Evolutionary conservation across 306 rosid species (phyloP), one percentile per base, ranked within the genome.

Genomic region (Casuarina glauca): DNA sequence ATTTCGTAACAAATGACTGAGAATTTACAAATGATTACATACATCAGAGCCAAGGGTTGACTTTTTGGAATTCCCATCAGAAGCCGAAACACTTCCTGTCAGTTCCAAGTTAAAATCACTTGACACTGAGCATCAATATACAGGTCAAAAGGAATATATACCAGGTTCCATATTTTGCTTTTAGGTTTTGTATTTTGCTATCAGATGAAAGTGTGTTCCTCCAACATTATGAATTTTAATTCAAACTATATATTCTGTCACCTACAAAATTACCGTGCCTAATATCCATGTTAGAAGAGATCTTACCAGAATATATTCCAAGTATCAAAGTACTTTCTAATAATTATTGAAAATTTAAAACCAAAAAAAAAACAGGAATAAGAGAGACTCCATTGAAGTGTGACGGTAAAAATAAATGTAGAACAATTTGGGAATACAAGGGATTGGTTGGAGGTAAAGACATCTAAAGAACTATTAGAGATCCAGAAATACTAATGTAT

Each of bases 41-140:
- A 93, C 98, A 94, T 86, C 90, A 55, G 78, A 67, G 54, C 71
- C 72, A 58, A 82, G 67, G 41, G 41, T 74, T 58, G 89, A 82
- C 76, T 79, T 85, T 85, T 72, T 90, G 66, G 63, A 74, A 74
- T 84, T 84, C 75, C 88, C 84, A 78, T 91, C 93, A 9, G 86
- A 80, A 78, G 74, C 82, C 32, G 83, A 82, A 13, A 83, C 49
- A 81, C 79, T 81, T 85, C 85, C 84, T 81, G 70, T 84, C 42
- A 78, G 62, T 80, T 69, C 74, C 82, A 26, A n/a, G n/a, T n/a
- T 73, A 49, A 68, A 58, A 70, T 68, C 49, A 52, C n/a, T 78
- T 79, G 48, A 52, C 8, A 75, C 10, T 64, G 69, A 20, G 74
- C 75, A 69, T 85, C 52, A 63, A 62, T 64, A 26, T 39, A 66